Percentiles rank a stretch among this genome's conserved stretches.
These are phyloP conservation scores for Chlamydomonas urium DNA, from an alignment of 139 green algal genomes.

Conservation along the genomic window DNA sequence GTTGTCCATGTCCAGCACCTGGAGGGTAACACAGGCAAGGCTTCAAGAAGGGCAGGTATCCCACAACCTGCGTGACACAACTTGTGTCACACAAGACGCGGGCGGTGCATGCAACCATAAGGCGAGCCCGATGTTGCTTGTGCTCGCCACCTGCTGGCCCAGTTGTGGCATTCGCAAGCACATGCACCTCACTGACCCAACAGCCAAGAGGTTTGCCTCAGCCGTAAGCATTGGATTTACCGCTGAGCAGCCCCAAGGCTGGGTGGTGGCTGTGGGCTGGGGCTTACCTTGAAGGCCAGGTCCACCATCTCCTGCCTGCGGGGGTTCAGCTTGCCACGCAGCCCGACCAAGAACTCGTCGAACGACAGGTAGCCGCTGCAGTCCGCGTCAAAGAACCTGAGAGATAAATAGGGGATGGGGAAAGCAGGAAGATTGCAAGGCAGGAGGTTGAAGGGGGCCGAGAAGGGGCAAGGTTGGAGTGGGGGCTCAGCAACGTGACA, in stretches of 20 bases:
- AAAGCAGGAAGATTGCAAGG: background rate
- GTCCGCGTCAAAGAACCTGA: constrained; percentile 38
- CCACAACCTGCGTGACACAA: no score
- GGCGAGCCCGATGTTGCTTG: no score
- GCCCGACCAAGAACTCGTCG: constrained; percentile 47
- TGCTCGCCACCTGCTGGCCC: no score
- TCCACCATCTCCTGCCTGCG: constrained; percentile 40
- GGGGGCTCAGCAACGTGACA: background rate
- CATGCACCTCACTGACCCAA: no score
- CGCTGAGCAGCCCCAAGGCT: no score
- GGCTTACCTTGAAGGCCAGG: constrained; percentile 41
- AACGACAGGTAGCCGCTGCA: constrained; percentile 41
- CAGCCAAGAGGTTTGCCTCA: no score
- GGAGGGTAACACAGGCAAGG: background rate
- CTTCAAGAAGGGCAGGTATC: no score
- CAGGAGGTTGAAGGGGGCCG: background rate
- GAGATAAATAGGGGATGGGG: background rate
- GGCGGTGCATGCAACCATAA: no score
- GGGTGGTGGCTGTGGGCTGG: no score
- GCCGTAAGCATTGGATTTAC: no score
- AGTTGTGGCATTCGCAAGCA: no score
- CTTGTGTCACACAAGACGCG: no score
- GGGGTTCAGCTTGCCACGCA: constrained; percentile 44
- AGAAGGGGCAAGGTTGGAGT: background rate
- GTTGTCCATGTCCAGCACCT: constrained; percentile 37